Base-by-base conservation (phyloP, 2,329 filamentous ascomycete genomes). In the Trichoderma arundinaceum region DNA sequence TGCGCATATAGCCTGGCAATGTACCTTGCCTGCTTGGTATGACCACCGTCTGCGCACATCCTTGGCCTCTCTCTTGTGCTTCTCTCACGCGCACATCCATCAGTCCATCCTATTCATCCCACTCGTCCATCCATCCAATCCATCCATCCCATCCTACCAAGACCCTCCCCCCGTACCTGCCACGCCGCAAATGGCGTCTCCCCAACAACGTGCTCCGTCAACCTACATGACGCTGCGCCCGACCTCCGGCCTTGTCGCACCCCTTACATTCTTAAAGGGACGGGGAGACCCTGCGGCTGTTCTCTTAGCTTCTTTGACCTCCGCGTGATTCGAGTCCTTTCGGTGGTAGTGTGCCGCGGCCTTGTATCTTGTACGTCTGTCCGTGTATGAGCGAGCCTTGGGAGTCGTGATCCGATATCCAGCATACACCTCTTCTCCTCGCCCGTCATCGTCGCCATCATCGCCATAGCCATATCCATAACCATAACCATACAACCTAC, bases 131-230 rank as follows among this genome's bases (percentile, higher is more conserved):
- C 64, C 56, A 35, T 57, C 41, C 41, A 13, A 57, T 39, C 57
- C 33, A 41, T 43, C 44, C 63, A 44, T 54, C 39, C 46, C 64
- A 41, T 62, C 49, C 43, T 52, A 54, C 28, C 41, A 53, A 43
- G 49, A 51, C 56, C 53, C 52, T 54, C 46, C 57, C 57, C 64
- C 52, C 43, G 51, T 56, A 41, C 46, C 43, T 48, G 53, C 62
- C 62, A 59, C 51, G 44, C 62, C 46, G 66, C 68, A 64, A 64
- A 63, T 67, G 60, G 66, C 53, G 56, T 64, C 58, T 61, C 65
- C 68, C 68, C 68, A 68, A 67, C 65, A 68, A 67, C 65, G 61
- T 54, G 60, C 58, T 68, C 58, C 59, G 65, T 66, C 43, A 39
- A 60, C 61, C 61, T 65, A 65, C 61, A 60, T 65, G 48, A 60